Evolutionary conservation across 2,329 filamentous ascomycete species (phyloP).

Genomic region (Claviceps sp.): DNA sequence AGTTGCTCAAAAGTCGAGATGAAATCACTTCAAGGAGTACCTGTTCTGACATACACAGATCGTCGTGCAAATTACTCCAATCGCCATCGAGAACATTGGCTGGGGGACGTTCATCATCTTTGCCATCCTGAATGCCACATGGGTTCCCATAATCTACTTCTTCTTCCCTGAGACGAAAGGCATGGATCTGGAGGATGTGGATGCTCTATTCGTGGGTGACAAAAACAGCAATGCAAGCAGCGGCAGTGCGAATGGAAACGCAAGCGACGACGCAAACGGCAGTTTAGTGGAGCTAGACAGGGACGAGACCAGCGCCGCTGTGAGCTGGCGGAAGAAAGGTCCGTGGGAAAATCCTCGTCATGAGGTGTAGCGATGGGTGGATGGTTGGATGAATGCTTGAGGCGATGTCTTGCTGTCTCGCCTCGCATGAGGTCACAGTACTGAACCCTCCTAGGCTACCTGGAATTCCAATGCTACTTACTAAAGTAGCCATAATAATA

Average conservation of each 20-base stretch:
- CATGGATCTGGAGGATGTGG: slow-evolving; percentile 29
- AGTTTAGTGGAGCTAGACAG: not conserved
- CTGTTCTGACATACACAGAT: not conserved
- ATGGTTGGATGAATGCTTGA: too few relatives aligned
- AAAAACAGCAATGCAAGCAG: not conserved
- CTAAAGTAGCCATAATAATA: too few relatives aligned
- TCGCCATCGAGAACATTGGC: slow-evolving; percentile 12
- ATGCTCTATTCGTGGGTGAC: slow-evolving; percentile 14
- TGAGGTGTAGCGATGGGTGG: too few relatives aligned
- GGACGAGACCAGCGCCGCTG: not conserved
- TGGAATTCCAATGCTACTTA: too few relatives aligned
- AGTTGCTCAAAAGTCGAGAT: too few relatives aligned
- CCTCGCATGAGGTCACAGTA: too few relatives aligned
- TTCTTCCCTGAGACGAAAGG: slow-evolving; percentile 19
- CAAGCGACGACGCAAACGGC: not conserved
- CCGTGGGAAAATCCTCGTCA: too few relatives aligned
- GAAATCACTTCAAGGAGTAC: not conserved
- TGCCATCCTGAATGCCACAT: slow-evolving; percentile 14
- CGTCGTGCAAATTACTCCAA: slow-evolving; percentile 9
- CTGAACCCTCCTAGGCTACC: too few relatives aligned
- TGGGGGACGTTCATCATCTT: slow-evolving; percentile 18
- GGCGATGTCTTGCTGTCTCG: too few relatives aligned
- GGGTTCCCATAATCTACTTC: slow-evolving; percentile 16
- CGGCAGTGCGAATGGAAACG: too few relatives aligned
- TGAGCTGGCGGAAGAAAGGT: not conserved